Conservation (phyloP, 495 filamentous ascomycete genomes). For the Neurospora sp. region DNA sequence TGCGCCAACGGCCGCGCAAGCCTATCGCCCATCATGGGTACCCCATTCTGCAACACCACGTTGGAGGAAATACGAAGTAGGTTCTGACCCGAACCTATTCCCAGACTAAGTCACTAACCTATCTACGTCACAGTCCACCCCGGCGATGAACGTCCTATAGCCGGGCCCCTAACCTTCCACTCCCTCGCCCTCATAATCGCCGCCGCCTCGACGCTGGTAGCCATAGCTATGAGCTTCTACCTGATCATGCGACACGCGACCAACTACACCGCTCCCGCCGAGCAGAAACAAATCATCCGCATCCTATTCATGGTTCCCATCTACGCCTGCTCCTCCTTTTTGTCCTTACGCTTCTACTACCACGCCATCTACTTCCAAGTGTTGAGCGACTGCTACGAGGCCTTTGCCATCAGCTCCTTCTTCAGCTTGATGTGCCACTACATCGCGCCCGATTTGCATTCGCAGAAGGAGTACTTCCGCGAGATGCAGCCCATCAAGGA, state of each 20-base stretch:
- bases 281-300: constrained; percentile 88
- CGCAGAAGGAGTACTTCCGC: constrained; percentile 84
- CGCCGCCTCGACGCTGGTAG: constrained; percentile 44
- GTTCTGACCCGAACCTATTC: constrained; percentile 9
- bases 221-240: constrained; percentile 46
- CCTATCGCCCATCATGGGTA: not conserved
- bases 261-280: constrained; percentile 72
- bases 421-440: constrained; percentile 85
- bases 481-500: constrained; percentile 47
- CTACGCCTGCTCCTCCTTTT: constrained; percentile 69
- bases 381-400: constrained; percentile 80
- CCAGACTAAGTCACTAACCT: not conserved
- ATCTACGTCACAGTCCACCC: constrained; percentile 8
- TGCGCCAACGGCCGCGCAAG: not conserved
- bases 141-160: constrained; percentile 31
- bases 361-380: constrained; percentile 78
- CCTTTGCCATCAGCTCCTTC: constrained; percentile 84
- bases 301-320: constrained; percentile 88
- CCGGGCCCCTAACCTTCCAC: constrained; percentile 45
- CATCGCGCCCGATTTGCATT: constrained; percentile 66
- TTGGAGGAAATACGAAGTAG: constrained; percentile 47
- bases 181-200: constrained; percentile 42
- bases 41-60: constrained; percentile 36
- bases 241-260: constrained; percentile 69
- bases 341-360: constrained; percentile 67